Conservation (phyloP, 495 filamentous ascomycete genomes). For the Tuber microsphaerosporum region DNA sequence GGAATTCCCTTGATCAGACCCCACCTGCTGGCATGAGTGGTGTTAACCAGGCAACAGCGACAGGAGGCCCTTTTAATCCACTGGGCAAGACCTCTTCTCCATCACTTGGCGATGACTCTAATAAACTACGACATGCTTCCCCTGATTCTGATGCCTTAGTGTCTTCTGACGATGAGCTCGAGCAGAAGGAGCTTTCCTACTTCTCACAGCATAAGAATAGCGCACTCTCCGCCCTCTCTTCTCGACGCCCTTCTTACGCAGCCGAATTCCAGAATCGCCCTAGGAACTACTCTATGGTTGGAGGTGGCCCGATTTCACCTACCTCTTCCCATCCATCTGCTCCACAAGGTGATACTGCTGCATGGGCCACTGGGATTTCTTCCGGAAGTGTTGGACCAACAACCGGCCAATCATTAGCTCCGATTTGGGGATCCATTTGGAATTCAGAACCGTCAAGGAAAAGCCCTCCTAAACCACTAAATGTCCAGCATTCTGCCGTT, state of each 20-base stretch:
- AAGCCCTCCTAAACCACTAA: conserved; percentile 40
- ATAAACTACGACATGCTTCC: conserved; percentile 66
- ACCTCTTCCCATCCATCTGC: conserved; percentile 68
- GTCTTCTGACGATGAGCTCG: conserved; percentile 85
- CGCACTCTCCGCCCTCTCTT: conserved; percentile 44
- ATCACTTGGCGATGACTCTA: conserved; percentile 62
- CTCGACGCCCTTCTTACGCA: conserved; percentile 53
- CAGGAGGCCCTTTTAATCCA: conserved; percentile 31
- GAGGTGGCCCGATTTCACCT: conserved; percentile 58
- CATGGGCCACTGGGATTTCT: conserved; percentile 54
- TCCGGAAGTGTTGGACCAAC: conserved; percentile 16
- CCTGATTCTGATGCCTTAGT: conserved; percentile 88
- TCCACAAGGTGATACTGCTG: conserved; percentile 60
- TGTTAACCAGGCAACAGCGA: conserved; percentile 24
- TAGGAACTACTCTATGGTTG: conserved; percentile 54
- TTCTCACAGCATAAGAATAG: conserved; percentile 44
- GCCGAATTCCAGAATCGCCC: conserved; percentile 57
- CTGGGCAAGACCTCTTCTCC: conserved; percentile 39
- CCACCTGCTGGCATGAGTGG: conserved; percentile 26
- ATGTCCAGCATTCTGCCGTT: conserved; percentile 32
- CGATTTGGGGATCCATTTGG: conserved; percentile 42
- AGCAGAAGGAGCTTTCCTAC: conserved; percentile 47
- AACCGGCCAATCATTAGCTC: conserved; percentile 33
- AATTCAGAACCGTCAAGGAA: conserved; percentile 41
- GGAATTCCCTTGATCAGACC: conserved; percentile 34